phyloP scores from a whole-genome alignment of 2,329 filamentous ascomycete genomes.

The Colletotrichum liriopes region DNA sequence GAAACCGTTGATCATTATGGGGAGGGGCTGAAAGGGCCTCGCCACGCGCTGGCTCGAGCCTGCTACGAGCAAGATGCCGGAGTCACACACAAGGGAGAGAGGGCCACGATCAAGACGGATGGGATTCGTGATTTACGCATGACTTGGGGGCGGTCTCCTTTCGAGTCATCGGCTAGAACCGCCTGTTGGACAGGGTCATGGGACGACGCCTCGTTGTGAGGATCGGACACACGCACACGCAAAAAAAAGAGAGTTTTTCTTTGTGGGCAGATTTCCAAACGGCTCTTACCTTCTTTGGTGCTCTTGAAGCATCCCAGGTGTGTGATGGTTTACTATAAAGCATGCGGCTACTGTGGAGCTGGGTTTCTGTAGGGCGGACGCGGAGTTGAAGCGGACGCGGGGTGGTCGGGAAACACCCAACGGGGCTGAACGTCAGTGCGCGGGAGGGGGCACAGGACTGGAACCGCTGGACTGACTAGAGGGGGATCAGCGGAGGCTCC shows the following conservation, averaged over 20 bases:
- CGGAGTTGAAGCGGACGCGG: background rate
- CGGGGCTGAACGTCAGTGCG: background rate
- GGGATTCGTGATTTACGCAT: background rate
- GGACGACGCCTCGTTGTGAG: constrained; percentile 13
- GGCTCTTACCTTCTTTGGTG: background rate
- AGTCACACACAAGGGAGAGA: background rate
- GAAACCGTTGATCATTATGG: constrained; percentile 5
- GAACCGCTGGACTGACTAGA: background rate
- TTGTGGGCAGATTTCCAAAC: background rate
- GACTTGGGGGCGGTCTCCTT: constrained; percentile 3
- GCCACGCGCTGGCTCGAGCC: background rate
- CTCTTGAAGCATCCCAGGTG: background rate
- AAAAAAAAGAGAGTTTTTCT: background rate
- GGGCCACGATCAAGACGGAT: background rate
- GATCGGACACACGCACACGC: background rate
- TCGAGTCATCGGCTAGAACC: background rate
- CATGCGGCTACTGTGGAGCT: background rate
- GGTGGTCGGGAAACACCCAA: background rate
- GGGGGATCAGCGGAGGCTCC: background rate
- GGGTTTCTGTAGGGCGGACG: background rate
- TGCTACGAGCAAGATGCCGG: background rate
- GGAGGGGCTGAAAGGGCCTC: background rate
- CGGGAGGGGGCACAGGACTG: background rate
- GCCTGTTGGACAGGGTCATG: background rate
- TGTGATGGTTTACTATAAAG: background rate